Base-by-base conservation (phyloP, 2,329 filamentous ascomycete species). In the Ophioceras dolichostomum region DNA sequence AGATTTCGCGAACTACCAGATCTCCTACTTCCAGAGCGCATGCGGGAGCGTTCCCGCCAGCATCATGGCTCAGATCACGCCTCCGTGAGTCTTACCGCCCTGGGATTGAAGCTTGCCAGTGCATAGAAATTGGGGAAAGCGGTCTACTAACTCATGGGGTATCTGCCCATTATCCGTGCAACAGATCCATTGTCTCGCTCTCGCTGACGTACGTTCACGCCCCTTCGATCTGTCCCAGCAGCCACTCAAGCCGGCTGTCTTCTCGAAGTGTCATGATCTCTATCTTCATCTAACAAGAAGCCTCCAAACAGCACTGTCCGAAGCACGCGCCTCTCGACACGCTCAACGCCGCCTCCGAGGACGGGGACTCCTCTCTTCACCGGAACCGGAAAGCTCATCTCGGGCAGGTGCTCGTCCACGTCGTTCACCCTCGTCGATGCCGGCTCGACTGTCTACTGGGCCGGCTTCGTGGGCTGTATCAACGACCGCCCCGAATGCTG, bases 341-440 rank as follows among this genome's bases (percentile, higher is more conserved):
- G 16, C 8, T 32, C 31, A 12, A 32, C 38, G 12, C 22, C 20
- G 12, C 40, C 38, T 4, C 9, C 32, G 1, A 37, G 38, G 26
- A 44, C 30, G 8, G 38, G 39, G 26, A 27, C 37, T 14, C 47
- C 48, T 5, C 27, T 38, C 28, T 51, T 43, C 36, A 29, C 39
- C 14, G 47, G 49, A 20, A 29, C 39, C 1, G 51, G 51, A 14
- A 26, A 33, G 10, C 38, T 53, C 21, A 46, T 54, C 13, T n/a
- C 36, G 10, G 48, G 42, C 31, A 38, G 39, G 5, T 54, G 51
- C 35, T 43, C 43, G 4, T 14, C 38, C 4, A 48, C 48, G 5
- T 42, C 41, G 20, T 53, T 50, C 37, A 53, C 50, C 3, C 47
- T 50, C 13, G 45, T 53, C 16, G 46, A 51, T 28, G 49, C 45